Evolutionary conservation across 345 rosid genomes (phyloP), one percentile per base, ranked within the genome.

Genomic region (Rhodomyrtus tomentosa): DNA sequence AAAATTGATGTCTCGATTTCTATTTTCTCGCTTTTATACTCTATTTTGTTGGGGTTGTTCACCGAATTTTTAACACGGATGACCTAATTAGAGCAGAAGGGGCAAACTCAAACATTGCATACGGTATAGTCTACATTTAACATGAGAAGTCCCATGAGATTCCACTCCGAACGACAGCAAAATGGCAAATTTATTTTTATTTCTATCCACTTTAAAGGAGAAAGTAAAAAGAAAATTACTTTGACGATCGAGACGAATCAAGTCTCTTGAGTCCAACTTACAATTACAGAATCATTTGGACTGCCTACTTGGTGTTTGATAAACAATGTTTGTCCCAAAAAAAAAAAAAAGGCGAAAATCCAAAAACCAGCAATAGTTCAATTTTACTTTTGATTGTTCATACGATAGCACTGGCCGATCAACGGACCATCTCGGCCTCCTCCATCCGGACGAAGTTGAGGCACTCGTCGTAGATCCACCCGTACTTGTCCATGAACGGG

Each of bases 381-480:
- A 27, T 81, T 81, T 81, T 50, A 22, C 53, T 40, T 81, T 1
- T 0, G 24, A 40, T n/a, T 25, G 16, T 15, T 49, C 25, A 50
- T 40, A n/a, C 52, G 27, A 40, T 50, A n/a, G 51, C 29, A 14
- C 32, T 50, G 82, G 24, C 24, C 25, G 13, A 68, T 68, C 76
- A 68, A 68, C 24, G 40, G 40, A 29, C 45, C 6, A 38, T 36
- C 29, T 7, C 2, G 24, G 20, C 87, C 82, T 81, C 74, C 48
- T 81, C 68, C 5, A 84, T 5, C 54, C 59, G 81, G 16, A 83
- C 62, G 86, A 85, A 88, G 86, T 81, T 85, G 50, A 88, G 83
- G 52, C 25, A 40, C 50, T 89, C 88, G 45, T 89, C 91, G 32
- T 88, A 50, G 51, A 92, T 50, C 92, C 92, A 92, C 48, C 85